Evolutionary conservation across 2,329 filamentous ascomycete species (phyloP), one percentile per base, ranked within the genome.

Genomic region (Alternaria solani): DNA sequence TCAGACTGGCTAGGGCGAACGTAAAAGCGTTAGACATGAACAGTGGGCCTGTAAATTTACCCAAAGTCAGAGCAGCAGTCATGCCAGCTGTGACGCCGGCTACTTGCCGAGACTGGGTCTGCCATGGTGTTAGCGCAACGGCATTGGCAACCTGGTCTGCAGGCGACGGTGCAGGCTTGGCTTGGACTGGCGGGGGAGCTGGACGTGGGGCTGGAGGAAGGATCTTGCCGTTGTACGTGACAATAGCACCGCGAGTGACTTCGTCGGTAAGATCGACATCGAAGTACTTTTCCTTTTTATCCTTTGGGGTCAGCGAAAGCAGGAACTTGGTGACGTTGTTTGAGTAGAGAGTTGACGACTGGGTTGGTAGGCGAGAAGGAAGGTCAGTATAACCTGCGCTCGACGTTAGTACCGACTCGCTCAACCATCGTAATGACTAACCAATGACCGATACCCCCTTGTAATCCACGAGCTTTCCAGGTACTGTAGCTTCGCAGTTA

Each of bases 261-360:
- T 96, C 93, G 67, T 96, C 93, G 0, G 87, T 85, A 4, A 96
- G 82, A 68, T 96, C 91, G 46, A 96, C 84, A 7, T 92, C 91
- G 64, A 93, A 96, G 38, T 89, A 86, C 64, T 92, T 93, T 1
- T 94, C 89, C 62, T 89, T 86, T 2, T 92, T 93, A 2, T 93
- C 88, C 60, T 90, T 86, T 1, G 92, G 91, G 1, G 88, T 80
- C 84, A 96, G 92, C 0, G 93, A 95, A 9, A 97, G 84, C 28
- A 96, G 81, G 58, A 94, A 91, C 75, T 96, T 97, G 67, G 90
- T 93, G 70, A 96, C 94, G 74, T 97, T 97, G 84, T 96, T 97
- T 2, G 92, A 95, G 79, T 96, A 97, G 20, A 97, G 81, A 0
- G 92, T 96, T 0, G 93, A 96, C 0, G 93, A 92, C 77, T 97